These are phyloP conservation scores for Fusarium liriodendri DNA, from an alignment of 2,329 filamentous ascomycete species.

Conservation along the genomic window DNA sequence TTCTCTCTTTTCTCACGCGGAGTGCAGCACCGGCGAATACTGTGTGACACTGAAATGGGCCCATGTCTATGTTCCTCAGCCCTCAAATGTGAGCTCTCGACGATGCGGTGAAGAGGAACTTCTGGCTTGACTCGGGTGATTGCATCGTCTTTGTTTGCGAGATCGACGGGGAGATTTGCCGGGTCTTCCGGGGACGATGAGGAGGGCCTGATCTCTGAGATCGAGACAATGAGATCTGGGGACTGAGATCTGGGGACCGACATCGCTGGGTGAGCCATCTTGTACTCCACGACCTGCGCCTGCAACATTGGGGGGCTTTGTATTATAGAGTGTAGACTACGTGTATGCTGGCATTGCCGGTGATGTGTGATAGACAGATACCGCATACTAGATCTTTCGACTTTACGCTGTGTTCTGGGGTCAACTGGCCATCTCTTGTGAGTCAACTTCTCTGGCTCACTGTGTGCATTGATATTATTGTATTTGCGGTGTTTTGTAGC, in stretches of 20 bases:
- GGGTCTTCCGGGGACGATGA: conserved; percentile 32
- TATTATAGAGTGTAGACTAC: conserved; percentile 17
- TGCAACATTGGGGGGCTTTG: not conserved
- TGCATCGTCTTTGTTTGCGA: conserved; percentile 24
- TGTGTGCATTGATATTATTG: not conserved
- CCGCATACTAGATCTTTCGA: not conserved
- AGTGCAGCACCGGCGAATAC: conserved; percentile 15
- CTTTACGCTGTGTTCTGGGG: not conserved
- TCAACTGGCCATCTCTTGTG: not conserved
- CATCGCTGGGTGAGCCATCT: conserved; percentile 1
- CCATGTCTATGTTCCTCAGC: not conserved
- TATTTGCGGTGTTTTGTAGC: not conserved
- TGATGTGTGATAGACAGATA: not conserved
- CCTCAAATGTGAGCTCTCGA: not conserved
- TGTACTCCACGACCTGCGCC: conserved; percentile 6
- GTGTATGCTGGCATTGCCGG: not conserved
- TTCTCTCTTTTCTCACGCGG: conserved; percentile 3
- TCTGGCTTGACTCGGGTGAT: conserved; percentile 16
- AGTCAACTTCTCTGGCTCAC: not conserved
- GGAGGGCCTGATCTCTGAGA: conserved; percentile 20
- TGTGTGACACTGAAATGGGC: conserved; percentile 24
- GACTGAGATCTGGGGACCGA: not conserved
- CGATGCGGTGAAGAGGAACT: conserved; percentile 34
- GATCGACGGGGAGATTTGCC: conserved; percentile 30
- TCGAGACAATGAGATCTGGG: conserved; percentile 8